Evolutionary conservation across 2,329 filamentous ascomycete species (phyloP).

Genomic region (Pseudopyricularia cyperi): DNA sequence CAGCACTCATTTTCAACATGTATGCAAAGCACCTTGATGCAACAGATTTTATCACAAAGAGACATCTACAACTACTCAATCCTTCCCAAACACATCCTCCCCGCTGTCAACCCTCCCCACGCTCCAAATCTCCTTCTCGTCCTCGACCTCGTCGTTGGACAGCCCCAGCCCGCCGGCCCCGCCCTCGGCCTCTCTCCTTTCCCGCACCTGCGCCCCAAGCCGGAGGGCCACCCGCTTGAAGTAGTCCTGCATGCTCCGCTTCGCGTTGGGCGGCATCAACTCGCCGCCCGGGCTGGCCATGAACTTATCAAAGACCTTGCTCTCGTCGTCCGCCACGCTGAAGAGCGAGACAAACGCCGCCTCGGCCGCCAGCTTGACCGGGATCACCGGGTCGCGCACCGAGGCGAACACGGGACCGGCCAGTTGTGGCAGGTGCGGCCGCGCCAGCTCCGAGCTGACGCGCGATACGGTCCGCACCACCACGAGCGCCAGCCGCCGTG

Average conservation of each 20-base stretch:
- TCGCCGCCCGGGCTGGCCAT: constrained; percentile 54
- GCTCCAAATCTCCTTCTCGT: constrained; percentile 92
- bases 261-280: constrained; percentile 55
- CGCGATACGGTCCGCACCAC: constrained; percentile 77
- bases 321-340: constrained; percentile 76
- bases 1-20: too few species aligned
- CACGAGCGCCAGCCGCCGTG: constrained; percentile 73
- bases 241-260: constrained; percentile 90
- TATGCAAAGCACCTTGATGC: too few species aligned
- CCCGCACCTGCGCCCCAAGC: constrained; percentile 73
- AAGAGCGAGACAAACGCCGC: constrained; percentile 89
- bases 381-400: constrained; percentile 84
- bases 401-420: constrained; percentile 75
- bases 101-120: constrained; percentile 76
- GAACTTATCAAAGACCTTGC: constrained; percentile 81
- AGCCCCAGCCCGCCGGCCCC: constrained; percentile 76
- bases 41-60: too few species aligned
- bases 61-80: too few species aligned
- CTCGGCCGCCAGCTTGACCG: constrained; percentile 89
- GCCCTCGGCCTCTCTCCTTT: constrained; percentile 83
- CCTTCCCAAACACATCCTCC: constrained; percentile 47
- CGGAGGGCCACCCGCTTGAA: constrained; percentile 86
- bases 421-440: constrained; percentile 70
- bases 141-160: constrained; percentile 82
- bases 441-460: constrained; percentile 64